Percentiles rank a stretch among this genome's conserved stretches.
These are phyloP conservation scores for Thalassiosira profunda DNA, from an alignment of 108 stramenopile genomes.

Conservation along the genomic window DNA sequence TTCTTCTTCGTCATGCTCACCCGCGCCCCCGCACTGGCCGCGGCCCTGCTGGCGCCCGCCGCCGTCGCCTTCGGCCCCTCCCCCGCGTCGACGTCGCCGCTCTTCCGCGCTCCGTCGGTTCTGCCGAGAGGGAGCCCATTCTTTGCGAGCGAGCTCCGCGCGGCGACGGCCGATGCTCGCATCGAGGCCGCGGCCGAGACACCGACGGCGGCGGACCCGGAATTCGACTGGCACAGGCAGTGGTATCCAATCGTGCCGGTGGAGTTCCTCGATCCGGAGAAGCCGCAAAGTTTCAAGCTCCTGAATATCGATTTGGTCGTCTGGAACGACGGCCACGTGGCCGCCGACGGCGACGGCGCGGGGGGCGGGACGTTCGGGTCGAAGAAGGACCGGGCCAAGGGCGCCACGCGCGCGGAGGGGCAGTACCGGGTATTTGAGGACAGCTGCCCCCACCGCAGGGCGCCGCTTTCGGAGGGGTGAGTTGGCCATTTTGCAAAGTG, in stretches of 20 bases:
- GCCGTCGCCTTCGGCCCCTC: too few relatives aligned
- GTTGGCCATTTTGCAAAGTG: not conserved
- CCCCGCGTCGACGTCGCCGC: too few relatives aligned
- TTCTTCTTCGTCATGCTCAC: too few relatives aligned
- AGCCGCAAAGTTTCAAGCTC: slow-evolving; percentile 34
- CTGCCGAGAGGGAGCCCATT: too few relatives aligned
- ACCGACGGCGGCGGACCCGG: not conserved
- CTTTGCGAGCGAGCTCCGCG: too few relatives aligned
- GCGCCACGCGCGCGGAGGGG: slow-evolving; percentile 14
- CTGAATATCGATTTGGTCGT: slow-evolving; percentile 43
- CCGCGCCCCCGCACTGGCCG: too few relatives aligned
- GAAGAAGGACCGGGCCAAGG: slow-evolving; percentile 19
- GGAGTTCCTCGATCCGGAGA: slow-evolving; percentile 41
- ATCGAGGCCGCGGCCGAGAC: too few relatives aligned
- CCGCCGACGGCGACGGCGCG: slow-evolving; percentile 4
- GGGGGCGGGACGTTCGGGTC: slow-evolving; percentile 21
- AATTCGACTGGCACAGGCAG: slow-evolving; percentile 50
- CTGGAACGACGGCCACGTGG: slow-evolving; percentile 46
- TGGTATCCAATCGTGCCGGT: slow-evolving; percentile 54
- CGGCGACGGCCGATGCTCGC: too few relatives aligned
- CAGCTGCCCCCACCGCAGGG: slow-evolving; percentile 67
- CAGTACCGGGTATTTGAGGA: slow-evolving; percentile 50
- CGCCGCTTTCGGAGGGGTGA: too few relatives aligned
- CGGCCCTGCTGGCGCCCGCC: too few relatives aligned
- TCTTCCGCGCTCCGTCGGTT: too few relatives aligned